Evolutionary conservation across 2,329 filamentous ascomycete species (phyloP), one percentile per base, ranked within the genome.

Genomic region (Trichoderma sp.): DNA sequence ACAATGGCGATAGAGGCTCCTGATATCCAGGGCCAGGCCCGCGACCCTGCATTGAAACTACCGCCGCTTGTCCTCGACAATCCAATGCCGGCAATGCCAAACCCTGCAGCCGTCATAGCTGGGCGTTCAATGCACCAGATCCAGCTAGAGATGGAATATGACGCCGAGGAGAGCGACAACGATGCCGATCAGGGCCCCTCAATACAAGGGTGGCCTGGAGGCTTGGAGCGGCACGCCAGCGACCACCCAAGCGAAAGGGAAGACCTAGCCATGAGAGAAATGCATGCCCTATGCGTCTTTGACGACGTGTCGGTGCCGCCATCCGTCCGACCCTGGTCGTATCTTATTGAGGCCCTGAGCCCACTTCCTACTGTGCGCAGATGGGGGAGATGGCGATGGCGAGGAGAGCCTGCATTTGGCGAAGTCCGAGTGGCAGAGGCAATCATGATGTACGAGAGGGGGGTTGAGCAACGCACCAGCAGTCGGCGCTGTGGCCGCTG

Each of bases 391-490:
- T 74, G 72, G 72, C 69, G 72, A 60, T 74, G 72, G 72, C 68
- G 72, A 43, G 68, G 70, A 30, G 68, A 66, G 51, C 72, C 72
- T 43, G 64, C 34, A 10, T 66, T 71, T 28, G 56, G 69, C 2
- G 67, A 70, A 24, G 34, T 61, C 14, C 69, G 67, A 7, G 70
- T 74, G 3, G 58, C 72, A 18, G 74, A 75, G 49, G 73, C 73
- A 16, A 68, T 76, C 49, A 74, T 74, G 73, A 39, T 75, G 43
- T 74, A 76, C 59, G 74, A 76, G 59, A 70, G 74, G 24, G 74
- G 74, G 3, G 59, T 72, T 6, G 56, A 73, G 26, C 70, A 72
- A 11, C 49, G 39, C 8, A 58, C 69, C 30, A 64, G 56, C 66
- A 68, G 70, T n/a, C 69, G 66, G 16, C 65, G 73, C 58, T 76